Percentiles rank a stretch among this genome's conserved stretches.
Evolutionary conservation across 345 rosid genomes (phyloP).

Genomic region (Brassica carinata): DNA sequence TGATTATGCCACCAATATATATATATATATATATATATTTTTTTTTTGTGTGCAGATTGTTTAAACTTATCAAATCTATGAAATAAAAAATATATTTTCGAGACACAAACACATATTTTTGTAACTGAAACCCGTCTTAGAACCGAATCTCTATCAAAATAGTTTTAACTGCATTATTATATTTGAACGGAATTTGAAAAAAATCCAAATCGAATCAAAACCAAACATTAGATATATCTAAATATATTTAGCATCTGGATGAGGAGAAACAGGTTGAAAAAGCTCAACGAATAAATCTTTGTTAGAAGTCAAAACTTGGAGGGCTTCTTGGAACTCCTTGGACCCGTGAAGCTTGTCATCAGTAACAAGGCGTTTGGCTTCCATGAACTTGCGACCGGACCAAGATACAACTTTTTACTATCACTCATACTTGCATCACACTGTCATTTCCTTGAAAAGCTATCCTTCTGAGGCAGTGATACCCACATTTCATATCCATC

Average conservation of each 20-base stretch:
- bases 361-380: slow-evolving; percentile 73
- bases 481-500: background rate
- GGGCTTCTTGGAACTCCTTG: slow-evolving; percentile 81
- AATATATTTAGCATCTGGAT: slow-evolving; percentile 53
- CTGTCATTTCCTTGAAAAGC: slow-evolving; percentile 43
- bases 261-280: slow-evolving; percentile 54
- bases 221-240: no score
- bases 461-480: background rate
- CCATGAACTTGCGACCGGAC: slow-evolving; percentile 81
- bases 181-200: no score
- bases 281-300: slow-evolving; percentile 70
- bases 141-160: no score
- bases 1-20: no score
- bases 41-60: no score
- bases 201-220: no score
- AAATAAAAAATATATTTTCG: no score
- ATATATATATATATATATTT: no score
- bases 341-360: slow-evolving; percentile 78
- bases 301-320: slow-evolving; percentile 75
- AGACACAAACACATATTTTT: no score
- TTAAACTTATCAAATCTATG: no score
- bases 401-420: slow-evolving; percentile 69
- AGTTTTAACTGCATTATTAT: no score
- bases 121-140: no score
- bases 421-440: slow-evolving; percentile 42